Percentiles rank a stretch among this genome's conserved stretches.
phyloP scores from a whole-genome alignment of 495 filamentous ascomycete species.

The Neurospora sp. region DNA sequence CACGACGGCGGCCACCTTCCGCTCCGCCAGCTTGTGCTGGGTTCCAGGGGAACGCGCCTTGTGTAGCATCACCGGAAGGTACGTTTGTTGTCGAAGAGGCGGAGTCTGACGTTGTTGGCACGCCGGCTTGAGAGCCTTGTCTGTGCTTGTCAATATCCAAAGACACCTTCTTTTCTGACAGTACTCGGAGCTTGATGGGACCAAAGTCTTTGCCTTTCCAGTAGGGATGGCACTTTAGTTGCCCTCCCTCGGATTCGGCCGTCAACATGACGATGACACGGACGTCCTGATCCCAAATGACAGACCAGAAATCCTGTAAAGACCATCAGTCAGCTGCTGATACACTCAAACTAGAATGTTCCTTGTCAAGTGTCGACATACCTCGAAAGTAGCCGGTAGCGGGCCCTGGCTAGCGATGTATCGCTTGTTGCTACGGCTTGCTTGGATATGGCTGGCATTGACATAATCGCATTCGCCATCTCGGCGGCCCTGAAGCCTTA shows the following conservation, averaged over 20 bases:
- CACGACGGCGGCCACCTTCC: slow-evolving; percentile 28
- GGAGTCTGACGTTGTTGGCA: background rate
- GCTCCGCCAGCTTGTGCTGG: background rate
- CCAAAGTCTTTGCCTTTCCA: slow-evolving; percentile 81
- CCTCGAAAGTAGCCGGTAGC: slow-evolving; percentile 82
- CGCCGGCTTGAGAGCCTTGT: slow-evolving; percentile 7
- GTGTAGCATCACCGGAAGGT: background rate
- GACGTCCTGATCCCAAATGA: slow-evolving; percentile 94
- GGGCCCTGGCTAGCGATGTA: slow-evolving; percentile 97
- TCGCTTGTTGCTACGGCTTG: slow-evolving; percentile 66
- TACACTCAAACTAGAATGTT: background rate
- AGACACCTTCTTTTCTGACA: slow-evolving; percentile 72
- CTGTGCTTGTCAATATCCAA: slow-evolving; percentile 53
- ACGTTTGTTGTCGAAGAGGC: slow-evolving; percentile 11
- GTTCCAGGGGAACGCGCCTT: background rate
- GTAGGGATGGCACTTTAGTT: slow-evolving; percentile 89
- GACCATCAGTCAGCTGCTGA: slow-evolving; percentile 27
- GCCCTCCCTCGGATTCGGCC: slow-evolving; percentile 89
- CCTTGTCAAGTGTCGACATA: slow-evolving; percentile 34
- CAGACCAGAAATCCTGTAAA: slow-evolving; percentile 88
- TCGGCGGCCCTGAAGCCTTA: slow-evolving; percentile 60
- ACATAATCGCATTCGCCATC: slow-evolving; percentile 85
- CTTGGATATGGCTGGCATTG: slow-evolving; percentile 81
- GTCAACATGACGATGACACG: slow-evolving; percentile 93
- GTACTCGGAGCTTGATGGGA: slow-evolving; percentile 58